Evolutionary conservation across 176 grass and related monocot genomes (phyloP), one percentile per base, ranked within the genome.

Genomic region (Eleusine indica): DNA sequence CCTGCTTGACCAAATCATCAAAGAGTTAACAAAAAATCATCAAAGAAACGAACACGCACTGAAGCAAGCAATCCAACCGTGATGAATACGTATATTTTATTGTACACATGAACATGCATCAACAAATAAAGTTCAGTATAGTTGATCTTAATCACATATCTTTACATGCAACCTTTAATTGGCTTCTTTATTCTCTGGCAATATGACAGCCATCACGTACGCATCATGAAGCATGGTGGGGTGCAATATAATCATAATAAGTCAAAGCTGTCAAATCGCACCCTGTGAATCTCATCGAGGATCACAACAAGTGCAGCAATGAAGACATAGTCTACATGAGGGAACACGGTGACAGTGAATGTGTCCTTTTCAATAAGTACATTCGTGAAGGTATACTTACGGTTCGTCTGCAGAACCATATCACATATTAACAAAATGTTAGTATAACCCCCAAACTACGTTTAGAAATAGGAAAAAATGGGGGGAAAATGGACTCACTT

Each of bases 201-300:
- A 53, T 40, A 71, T 61, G 7, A 11, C 30, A 21, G 0, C 0
- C 0, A 13, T 35, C 1, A 35, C 32, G 25, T 25, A 25, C 25
- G 32, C 4, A 57, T 48, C 75, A 10, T 37, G 16, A 32, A 13
- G 35, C 16, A 37, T 18, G 52, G 14, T 18, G 0, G 16, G 48
- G 52, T 16, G 77, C 0, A 1, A 14, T 30, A 8, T 30, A 2
- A 4, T 32, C 60, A 41, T 60, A 32, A 37, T 35, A 35, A 35
- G 32, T 35, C 32, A 35, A 35, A 35, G 32, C 32, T 35, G 0
- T 76, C 77, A 1, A 6, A 37, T 14, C 68, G 14, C 0, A 88
- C 82, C 78, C 83, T 85, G 41, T 97, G 87, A 78, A 94, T 80
- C 70, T 88, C 89, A 65, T 97, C 91, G 5, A 94, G 89, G 74